phyloP scores from a whole-genome alignment of 192 early-diverging fungal genomes.

The Piromyces sp. region DNA sequence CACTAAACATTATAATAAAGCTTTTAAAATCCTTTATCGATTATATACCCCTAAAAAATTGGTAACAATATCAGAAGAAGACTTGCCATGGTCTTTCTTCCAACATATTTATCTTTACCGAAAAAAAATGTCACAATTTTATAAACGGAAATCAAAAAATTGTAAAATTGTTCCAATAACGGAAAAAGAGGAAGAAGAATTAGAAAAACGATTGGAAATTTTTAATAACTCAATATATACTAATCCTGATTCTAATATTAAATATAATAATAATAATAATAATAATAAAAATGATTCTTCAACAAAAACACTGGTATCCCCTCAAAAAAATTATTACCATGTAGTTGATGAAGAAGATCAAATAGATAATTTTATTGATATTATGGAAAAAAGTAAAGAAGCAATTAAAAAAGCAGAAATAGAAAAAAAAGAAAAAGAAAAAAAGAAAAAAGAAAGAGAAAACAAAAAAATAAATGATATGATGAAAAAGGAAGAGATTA shows the following conservation, averaged over 20 bases:
- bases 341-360: not conserved
- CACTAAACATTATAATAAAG: not conserved
- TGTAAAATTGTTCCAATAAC: not conserved
- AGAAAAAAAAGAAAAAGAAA: not conserved
- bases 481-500: not conserved
- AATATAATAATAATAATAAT: not conserved
- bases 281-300: not conserved
- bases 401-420: not conserved
- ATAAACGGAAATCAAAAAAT: not conserved
- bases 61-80: not conserved
- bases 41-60: not conserved
- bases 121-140: not conserved
- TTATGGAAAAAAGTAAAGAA: not conserved
- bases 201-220: not conserved
- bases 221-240: not conserved
- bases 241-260: not conserved
- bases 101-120: not conserved
- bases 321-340: not conserved
- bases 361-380: not conserved
- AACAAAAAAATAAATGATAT: not conserved
- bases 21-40: not conserved
- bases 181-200: not conserved
- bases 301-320: not conserved
- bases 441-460: not conserved
- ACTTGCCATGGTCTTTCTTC: not conserved